A percentile compares a stretch with the other conserved stretches of the same genome.
These are phyloP conservation scores for Tetrapisispora taiwanensis DNA, from an alignment of 805 yeast species.

Conservation along the genomic window DNA sequence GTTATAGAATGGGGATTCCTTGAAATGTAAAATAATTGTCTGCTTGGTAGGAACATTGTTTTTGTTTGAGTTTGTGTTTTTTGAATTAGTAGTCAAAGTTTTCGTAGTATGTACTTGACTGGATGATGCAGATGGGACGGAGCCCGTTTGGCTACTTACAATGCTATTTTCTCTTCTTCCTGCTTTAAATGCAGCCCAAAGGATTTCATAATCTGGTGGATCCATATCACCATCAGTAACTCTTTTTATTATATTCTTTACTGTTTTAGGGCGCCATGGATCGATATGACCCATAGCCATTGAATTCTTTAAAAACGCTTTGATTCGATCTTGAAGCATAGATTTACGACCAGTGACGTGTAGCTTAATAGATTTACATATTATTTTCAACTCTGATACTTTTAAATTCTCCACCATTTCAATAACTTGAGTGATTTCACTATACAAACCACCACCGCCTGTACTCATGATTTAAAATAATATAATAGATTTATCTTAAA, in stretches of 20 bases:
- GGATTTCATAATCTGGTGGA: constrained; percentile 31
- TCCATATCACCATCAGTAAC: constrained; percentile 23
- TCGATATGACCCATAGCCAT: constrained; percentile 31
- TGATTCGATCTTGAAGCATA: constrained; percentile 46
- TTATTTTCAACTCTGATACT: constrained; percentile 42
- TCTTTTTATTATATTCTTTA: constrained; percentile 35
- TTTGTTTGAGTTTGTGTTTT: neutral
- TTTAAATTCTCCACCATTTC: constrained; percentile 31
- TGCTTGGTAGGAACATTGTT: neutral
- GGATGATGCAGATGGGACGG: constrained; percentile 16
- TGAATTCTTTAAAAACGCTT: constrained; percentile 37
- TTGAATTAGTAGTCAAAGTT: neutral
- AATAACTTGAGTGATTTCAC: constrained; percentile 27
- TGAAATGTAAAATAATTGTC: constrained; percentile 28
- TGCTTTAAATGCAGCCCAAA: constrained; percentile 19
- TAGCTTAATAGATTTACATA: constrained; percentile 42
- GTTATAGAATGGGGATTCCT: constrained; percentile 46
- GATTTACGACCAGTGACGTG: constrained; percentile 50
- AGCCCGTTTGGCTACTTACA: constrained; percentile 8
- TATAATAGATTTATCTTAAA: neutral
- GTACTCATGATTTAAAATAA: neutral
- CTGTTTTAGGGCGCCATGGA: constrained; percentile 36
- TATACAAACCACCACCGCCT: constrained; percentile 20
- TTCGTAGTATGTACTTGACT: constrained; percentile 6
- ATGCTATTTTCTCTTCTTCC: constrained; percentile 5